Percentiles rank a stretch among this genome's conserved stretches.
These are phyloP conservation scores for Auriculariales sp. DNA, from an alignment of 768 basidiomycete genomes.

Conservation along the genomic window DNA sequence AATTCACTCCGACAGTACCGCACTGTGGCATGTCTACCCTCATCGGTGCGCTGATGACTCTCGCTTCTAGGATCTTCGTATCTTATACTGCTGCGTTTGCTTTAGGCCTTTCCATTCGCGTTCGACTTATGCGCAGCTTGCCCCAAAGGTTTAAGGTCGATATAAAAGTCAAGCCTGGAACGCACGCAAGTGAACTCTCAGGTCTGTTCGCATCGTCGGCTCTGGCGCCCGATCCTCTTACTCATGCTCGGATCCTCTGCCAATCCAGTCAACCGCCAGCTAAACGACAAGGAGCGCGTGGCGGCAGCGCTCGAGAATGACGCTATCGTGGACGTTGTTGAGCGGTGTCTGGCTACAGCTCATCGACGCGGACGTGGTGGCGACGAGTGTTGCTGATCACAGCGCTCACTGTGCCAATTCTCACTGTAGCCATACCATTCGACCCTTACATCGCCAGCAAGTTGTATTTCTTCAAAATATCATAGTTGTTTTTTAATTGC, in stretches of 20 bases:
- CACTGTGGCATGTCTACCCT: slow-evolving; percentile 96
- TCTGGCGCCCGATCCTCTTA: background rate
- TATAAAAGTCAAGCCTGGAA: slow-evolving; percentile 83
- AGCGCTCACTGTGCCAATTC: no score
- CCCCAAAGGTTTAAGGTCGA: slow-evolving; percentile 92
- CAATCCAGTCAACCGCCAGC: slow-evolving; percentile 81
- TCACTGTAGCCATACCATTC: no score
- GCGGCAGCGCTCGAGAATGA: slow-evolving; percentile 93
- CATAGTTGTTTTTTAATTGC: no score
- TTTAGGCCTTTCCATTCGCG: slow-evolving; percentile 86
- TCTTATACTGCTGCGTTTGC: background rate
- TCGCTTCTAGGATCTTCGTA: slow-evolving; percentile 1
- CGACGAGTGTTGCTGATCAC: background rate
- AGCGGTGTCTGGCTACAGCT: slow-evolving; percentile 48
- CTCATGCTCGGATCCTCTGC: background rate
- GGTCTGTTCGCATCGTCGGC: slow-evolving; percentile 30
- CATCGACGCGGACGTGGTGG: slow-evolving; percentile 17
- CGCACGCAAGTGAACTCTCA: slow-evolving; percentile 87
- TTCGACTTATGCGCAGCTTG: slow-evolving; percentile 75
- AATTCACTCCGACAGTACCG: slow-evolving; percentile 95
- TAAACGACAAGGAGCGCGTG: slow-evolving; percentile 97
- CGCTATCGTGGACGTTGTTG: slow-evolving; percentile 72
- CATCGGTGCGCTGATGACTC: slow-evolving; percentile 42
- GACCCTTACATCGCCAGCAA: no score
- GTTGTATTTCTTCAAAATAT: no score